Conservation (phyloP, 306 rosid genomes). For the Adenanthera pavonina region DNA sequence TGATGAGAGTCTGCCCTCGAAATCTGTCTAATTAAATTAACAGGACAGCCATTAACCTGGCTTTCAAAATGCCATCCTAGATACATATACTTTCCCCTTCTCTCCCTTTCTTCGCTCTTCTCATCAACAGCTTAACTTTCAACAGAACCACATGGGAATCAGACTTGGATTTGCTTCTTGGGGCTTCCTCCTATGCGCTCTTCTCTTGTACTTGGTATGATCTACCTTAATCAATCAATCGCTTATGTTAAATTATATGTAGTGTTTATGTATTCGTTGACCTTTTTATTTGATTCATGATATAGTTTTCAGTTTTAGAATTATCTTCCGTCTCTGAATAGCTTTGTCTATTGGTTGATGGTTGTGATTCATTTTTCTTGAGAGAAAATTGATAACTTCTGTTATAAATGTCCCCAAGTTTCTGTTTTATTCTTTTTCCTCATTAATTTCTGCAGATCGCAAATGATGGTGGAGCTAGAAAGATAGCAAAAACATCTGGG, state of each 20-base stretch:
- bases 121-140: constrained; percentile 17
- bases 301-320: not conserved
- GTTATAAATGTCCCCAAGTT: not conserved
- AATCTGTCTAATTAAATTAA: not conserved
- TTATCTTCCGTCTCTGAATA: not conserved
- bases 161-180: constrained; percentile 37
- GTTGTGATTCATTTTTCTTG: too few species aligned
- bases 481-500: constrained; percentile 28
- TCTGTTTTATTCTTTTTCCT: not conserved
- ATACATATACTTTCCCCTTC: not conserved
- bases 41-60: not conserved
- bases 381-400: not conserved
- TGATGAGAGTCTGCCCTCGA: too few species aligned
- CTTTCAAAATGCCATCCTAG: not conserved
- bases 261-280: constrained; percentile 5
- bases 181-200: constrained; percentile 45
- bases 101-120: too few species aligned
- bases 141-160: constrained; percentile 44
- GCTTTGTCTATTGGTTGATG: too few species aligned
- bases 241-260: not conserved
- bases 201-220: constrained; percentile 48
- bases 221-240: not conserved
- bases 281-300: not conserved
- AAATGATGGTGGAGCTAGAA: constrained; percentile 47
- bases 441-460: constrained; percentile 41